phyloP scores from a whole-genome alignment of 352 stramenopile species.

The Phytophthora meadii region DNA sequence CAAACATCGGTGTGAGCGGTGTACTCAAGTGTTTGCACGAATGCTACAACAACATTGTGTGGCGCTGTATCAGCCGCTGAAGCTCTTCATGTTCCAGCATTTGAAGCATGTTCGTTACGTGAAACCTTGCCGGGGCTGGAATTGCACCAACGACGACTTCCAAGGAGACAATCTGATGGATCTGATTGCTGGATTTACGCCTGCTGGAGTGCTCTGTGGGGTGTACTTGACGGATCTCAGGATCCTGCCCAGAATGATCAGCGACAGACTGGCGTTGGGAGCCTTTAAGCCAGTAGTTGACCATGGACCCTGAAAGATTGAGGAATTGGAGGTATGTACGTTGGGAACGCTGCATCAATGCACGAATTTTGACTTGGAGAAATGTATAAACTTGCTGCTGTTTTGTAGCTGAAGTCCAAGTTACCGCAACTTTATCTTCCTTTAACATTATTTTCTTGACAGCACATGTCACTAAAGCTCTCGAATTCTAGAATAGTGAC shows the following conservation, averaged over 20 bases:
- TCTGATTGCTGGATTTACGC: constrained; percentile 34
- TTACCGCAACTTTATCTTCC: no score
- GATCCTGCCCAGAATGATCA: constrained; percentile 19
- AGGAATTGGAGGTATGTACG: constrained; percentile 2
- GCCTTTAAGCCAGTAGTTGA: constrained; percentile 20
- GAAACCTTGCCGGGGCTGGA: constrained; percentile 30
- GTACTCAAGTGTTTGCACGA: constrained; percentile 25
- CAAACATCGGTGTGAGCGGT: constrained; percentile 31
- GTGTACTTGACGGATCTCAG: constrained; percentile 38
- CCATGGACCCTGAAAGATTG: background rate
- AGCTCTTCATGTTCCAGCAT: constrained; percentile 29
- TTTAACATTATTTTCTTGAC: no score
- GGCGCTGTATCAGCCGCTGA: constrained; percentile 33
- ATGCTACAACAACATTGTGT: constrained; percentile 32
- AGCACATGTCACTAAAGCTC: constrained; percentile 5
- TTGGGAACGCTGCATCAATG: background rate
- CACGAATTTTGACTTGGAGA: background rate
- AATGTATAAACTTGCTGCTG: background rate
- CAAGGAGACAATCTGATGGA: constrained; percentile 23
- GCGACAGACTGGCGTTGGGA: constrained; percentile 16
- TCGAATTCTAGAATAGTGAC: constrained; percentile 29
- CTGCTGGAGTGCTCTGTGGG: constrained; percentile 32
- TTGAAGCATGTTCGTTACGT: constrained; percentile 40
- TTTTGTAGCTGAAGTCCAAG: background rate
- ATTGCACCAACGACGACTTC: constrained; percentile 14